Evolutionary conservation across 768 basidiomycete species (phyloP), one percentile per base, ranked within the genome.

Genomic region (Suillus luteus): DNA sequence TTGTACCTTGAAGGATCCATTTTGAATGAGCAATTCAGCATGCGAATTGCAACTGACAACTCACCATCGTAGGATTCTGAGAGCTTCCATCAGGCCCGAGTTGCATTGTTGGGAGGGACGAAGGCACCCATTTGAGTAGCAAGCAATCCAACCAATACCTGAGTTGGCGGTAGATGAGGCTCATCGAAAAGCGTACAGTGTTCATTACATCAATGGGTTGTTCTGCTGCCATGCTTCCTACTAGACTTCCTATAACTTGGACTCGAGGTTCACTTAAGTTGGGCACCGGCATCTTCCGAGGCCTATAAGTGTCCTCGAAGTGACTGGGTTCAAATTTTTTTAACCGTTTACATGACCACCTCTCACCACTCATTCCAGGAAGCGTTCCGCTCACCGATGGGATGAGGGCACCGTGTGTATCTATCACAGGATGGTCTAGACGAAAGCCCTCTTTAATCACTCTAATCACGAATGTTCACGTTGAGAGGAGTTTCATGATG

Each of bases 401-500:
- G 74, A 69, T 74, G 73, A 66, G 81, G 82, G 69, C 64, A 67
- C 59, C 70, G 80, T 82, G 83, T 74, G 66, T 70, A 62, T 66
- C 69, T 64, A 66, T 66, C 59, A 65, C 68, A 64, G 69, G 78
- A 75, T 81, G 86, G 86, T 80, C 75, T 67, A 89, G 58, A 59
- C 65, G 76, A 79, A 52, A 75, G 87, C 90, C 90, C 90, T 82
- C 81, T 74, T 85, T 92, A 92, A 93, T 92, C 91, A 85, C 91
- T 92, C 89, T 80, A 75, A 87, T 87, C 86, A 83, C 89, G 80
- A 73, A 78, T 62, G 72, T 72, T 67, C 78, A 92, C 88, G 89
- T 84, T 69, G 86, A 85, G 79, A 83, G 84, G 89, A 90, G 91
- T 92, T 93, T 93, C 91, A 92, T 92, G 87, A 79, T 80, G 85